phyloP scores from a whole-genome alignment of 2,329 filamentous ascomycete species.

The Byssothecium circinans region DNA sequence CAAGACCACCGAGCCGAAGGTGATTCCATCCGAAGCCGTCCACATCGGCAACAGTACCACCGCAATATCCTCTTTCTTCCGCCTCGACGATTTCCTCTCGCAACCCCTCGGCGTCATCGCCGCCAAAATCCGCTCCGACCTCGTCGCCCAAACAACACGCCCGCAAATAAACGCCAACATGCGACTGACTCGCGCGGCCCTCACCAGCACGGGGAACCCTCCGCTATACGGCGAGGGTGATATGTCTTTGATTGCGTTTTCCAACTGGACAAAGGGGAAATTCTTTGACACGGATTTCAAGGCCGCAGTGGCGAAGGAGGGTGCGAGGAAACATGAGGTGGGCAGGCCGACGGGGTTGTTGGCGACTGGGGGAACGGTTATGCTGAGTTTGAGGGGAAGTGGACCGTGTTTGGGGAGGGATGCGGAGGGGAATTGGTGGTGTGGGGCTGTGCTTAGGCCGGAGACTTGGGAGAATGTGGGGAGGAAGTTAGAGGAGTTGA shows the following conservation, averaged over 20 bases:
- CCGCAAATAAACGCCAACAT: conserved; percentile 16
- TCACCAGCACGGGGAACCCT: not conserved
- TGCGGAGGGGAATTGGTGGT: conserved; percentile 21
- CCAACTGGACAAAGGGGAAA: conserved; percentile 21
- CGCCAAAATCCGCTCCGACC: conserved; percentile 22
- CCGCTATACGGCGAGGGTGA: conserved; percentile 11
- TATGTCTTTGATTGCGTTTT: conserved; percentile 9
- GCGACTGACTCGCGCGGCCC: conserved; percentile 1
- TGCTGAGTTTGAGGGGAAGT: conserved; percentile 10
- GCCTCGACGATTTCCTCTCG: conserved; percentile 12
- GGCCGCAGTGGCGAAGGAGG: conserved; percentile 12
- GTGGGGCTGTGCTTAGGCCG: conserved; percentile 5
- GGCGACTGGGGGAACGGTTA: not conserved
- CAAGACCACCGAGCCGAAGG: conserved; percentile 7
- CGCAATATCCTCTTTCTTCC: conserved; percentile 11
- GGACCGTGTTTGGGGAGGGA: conserved; percentile 19
- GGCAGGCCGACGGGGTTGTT: conserved; percentile 8
- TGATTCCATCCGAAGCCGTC: conserved; percentile 15
- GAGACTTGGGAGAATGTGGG: conserved; percentile 12
- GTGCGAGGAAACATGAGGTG: not conserved
- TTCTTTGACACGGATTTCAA: conserved; percentile 20
- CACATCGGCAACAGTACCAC: conserved; percentile 21
- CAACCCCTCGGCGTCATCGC: conserved; percentile 25
- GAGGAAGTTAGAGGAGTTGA: conserved; percentile 11
- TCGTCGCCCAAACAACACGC: conserved; percentile 20